Evolutionary conservation across 2,329 filamentous ascomycete species (phyloP).

Genomic region (Aspergillus neoniger): DNA sequence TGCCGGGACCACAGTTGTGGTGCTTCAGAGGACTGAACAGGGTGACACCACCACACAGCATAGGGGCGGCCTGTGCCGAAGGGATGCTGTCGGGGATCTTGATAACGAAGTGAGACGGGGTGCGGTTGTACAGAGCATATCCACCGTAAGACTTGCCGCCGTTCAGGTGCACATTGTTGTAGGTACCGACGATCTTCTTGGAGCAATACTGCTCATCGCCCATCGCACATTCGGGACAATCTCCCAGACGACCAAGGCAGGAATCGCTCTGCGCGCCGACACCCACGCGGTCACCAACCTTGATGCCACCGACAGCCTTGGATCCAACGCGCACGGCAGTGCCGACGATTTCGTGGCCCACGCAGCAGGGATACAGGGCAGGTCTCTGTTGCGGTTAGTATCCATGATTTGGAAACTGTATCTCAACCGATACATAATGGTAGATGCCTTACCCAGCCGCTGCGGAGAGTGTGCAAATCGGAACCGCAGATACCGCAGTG

Average conservation of each 20-base stretch:
- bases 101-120: constrained; percentile 60
- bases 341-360: constrained; percentile 68
- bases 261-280: constrained; percentile 63
- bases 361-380: constrained; percentile 49
- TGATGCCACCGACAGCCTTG: constrained; percentile 33
- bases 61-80: constrained; percentile 62
- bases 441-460: constrained; percentile 43
- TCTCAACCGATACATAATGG: background rate
- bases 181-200: constrained; percentile 34
- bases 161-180: constrained; percentile 42
- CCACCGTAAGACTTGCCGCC: constrained; percentile 69
- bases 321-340: constrained; percentile 59
- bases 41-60: constrained; percentile 79
- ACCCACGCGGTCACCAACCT: constrained; percentile 46
- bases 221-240: constrained; percentile 57
- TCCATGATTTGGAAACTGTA: background rate
- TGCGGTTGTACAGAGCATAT: constrained; percentile 59
- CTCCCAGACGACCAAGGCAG: constrained; percentile 48
- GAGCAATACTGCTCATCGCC: constrained; percentile 44
- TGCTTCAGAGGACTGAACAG: constrained; percentile 69
- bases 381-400: constrained; percentile 26
- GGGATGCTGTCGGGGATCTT: constrained; percentile 57
- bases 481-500: constrained; percentile 68
- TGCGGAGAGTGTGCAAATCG: constrained; percentile 60
- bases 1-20: constrained; percentile 69